phyloP scores from a whole-genome alignment of 768 basidiomycete species.

The Boletus tomentosulus region DNA sequence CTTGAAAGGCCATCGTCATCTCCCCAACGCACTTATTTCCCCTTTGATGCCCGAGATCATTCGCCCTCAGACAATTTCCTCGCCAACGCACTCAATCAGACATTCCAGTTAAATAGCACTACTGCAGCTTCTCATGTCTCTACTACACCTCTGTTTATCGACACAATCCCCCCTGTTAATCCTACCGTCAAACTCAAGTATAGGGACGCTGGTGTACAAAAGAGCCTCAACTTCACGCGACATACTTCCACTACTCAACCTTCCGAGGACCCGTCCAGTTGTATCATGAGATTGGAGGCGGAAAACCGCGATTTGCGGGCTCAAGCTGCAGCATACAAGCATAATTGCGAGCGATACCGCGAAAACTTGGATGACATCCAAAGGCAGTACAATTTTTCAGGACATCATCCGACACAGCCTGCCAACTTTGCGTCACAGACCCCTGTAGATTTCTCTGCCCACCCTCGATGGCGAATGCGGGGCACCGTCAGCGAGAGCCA shows the following conservation, averaged over 20 bases:
- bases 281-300: conserved; percentile 17
- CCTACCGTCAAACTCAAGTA: conserved; percentile 9
- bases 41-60: not conserved
- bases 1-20: conserved; percentile 20
- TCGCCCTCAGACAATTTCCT: conserved; percentile 9
- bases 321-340: conserved; percentile 5
- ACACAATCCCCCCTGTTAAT: conserved; percentile 1
- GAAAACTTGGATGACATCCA: conserved; percentile 12
- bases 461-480: conserved; percentile 19
- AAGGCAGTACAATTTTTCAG: conserved; percentile 2
- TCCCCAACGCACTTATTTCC: not conserved
- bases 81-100: conserved; percentile 26
- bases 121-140: conserved; percentile 6
- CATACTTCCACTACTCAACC: not conserved
- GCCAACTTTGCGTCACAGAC: not conserved
- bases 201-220: conserved; percentile 24
- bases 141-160: conserved; percentile 4
- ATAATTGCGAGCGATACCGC: conserved; percentile 5
- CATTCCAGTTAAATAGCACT: conserved; percentile 23
- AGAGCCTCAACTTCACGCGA: conserved; percentile 20
- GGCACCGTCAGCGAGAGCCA: not conserved
- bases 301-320: conserved; percentile 12
- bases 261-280: conserved; percentile 4
- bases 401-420: not conserved
- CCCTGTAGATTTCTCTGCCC: conserved; percentile 4